Evolutionary conservation across 2,329 filamentous ascomycete species (phyloP).

Genomic region (Trichoderma afroharzianum): DNA sequence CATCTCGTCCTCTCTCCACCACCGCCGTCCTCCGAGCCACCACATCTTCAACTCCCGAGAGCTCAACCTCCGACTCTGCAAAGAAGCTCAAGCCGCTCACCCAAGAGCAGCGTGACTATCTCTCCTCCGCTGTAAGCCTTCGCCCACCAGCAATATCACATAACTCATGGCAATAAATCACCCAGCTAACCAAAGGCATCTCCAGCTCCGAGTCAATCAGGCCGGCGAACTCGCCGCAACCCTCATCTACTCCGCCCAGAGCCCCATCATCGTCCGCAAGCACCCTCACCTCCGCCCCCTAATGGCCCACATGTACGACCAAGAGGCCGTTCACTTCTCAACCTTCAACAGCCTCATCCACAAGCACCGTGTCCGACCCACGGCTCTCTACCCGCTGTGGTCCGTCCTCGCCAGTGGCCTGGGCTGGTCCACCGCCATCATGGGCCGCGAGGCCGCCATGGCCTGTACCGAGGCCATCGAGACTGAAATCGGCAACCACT

Average conservation of each 20-base stretch:
- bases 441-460: slow-evolving; percentile 95
- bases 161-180: neutral
- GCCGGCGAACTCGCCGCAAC: slow-evolving; percentile 95
- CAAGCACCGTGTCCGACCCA: slow-evolving; percentile 86
- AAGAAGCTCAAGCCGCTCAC: slow-evolving; percentile 60
- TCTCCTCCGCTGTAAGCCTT: slow-evolving; percentile 63
- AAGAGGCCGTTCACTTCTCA: slow-evolving; percentile 81
- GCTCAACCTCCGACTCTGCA: slow-evolving; percentile 14
- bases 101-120: slow-evolving; percentile 66
- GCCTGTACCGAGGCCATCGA: slow-evolving; percentile 98
- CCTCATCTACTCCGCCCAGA: slow-evolving; percentile 89
- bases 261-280: slow-evolving; percentile 70
- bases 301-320: slow-evolving; percentile 98
- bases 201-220: slow-evolving; percentile 86
- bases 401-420: slow-evolving; percentile 72
- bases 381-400: slow-evolving; percentile 91
- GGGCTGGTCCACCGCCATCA: slow-evolving; percentile 83
- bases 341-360: slow-evolving; percentile 83
- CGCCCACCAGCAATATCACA: neutral
- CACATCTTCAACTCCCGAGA: neutral
- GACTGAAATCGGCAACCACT: slow-evolving; percentile 95
- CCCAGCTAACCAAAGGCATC: neutral
- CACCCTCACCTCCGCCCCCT: slow-evolving; percentile 85
- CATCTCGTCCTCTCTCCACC: slow-evolving; percentile 18
- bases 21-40: slow-evolving; percentile 22